These are phyloP conservation scores for Eucalyptus decipiens DNA, from an alignment of 345 rosid genomes.

Conservation along the genomic window DNA sequence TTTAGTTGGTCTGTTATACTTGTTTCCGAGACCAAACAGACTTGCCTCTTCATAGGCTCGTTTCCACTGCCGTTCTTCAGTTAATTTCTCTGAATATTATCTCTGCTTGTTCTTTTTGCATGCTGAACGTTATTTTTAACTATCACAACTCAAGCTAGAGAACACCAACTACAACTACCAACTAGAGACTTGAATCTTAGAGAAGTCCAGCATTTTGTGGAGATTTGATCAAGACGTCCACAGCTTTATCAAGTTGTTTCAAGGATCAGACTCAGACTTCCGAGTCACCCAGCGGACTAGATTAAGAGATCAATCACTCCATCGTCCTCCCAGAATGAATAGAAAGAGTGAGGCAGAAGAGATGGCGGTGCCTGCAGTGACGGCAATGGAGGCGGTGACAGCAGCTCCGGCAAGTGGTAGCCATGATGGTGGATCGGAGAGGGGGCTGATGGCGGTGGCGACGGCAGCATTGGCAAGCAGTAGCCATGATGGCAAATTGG, in stretches of 20 bases:
- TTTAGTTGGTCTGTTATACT: background rate
- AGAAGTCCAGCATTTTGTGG: too few relatives aligned
- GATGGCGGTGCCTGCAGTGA: background rate
- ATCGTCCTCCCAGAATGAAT: background rate
- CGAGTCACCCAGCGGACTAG: background rate
- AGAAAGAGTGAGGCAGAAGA: background rate
- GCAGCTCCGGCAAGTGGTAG: background rate
- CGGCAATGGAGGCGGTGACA: background rate
- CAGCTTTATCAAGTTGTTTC: background rate
- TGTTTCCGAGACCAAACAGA: background rate
- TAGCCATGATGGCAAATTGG: background rate
- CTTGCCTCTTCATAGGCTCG: background rate
- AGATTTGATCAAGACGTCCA: too few relatives aligned
- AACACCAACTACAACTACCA: too few relatives aligned
- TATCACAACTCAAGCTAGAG: too few relatives aligned
- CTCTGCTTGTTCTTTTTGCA: too few relatives aligned
- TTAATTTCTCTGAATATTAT: too few relatives aligned
- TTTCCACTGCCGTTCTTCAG: too few relatives aligned
- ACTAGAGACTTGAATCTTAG: too few relatives aligned
- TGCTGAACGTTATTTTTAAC: too few relatives aligned
- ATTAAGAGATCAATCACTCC: background rate
- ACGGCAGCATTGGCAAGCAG: background rate
- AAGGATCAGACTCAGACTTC: background rate
- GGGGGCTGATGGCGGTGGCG: background rate
- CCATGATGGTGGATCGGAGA: background rate